A percentile compares a stretch with the other conserved stretches of the same genome.
Evolutionary conservation across 2,329 filamentous ascomycete species (phyloP).

Genomic region (Diaporthe humulicola): DNA sequence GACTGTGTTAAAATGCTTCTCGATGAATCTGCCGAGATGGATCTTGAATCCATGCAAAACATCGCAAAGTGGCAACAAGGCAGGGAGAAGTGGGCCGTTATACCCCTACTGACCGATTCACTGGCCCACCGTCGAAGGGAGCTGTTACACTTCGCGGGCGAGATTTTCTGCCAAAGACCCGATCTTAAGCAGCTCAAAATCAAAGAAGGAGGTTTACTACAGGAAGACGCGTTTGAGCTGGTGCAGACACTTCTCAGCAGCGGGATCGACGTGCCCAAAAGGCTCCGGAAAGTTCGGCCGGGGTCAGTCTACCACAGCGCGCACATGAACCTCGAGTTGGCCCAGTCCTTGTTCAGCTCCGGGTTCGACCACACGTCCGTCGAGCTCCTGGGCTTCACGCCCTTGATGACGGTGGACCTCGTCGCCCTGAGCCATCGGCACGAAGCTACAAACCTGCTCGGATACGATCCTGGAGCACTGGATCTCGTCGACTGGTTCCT

Average conservation of each 20-base stretch:
- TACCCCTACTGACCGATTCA: not conserved
- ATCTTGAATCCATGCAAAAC: not conserved
- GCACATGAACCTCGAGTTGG: not conserved
- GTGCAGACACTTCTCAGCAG: not conserved
- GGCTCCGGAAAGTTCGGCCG: not conserved
- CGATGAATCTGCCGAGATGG: not conserved
- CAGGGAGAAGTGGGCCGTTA: not conserved
- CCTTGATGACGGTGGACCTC: not conserved
- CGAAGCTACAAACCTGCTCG: not conserved
- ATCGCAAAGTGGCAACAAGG: constrained; percentile 1
- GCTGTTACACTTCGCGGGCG: not conserved
- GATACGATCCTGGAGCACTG: not conserved
- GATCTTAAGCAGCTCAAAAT: not conserved
- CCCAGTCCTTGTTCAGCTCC: not conserved
- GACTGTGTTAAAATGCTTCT: not conserved
- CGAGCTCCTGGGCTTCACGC: not conserved
- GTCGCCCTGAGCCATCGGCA: not conserved
- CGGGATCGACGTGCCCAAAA: not conserved
- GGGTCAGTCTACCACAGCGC: constrained; percentile 4
- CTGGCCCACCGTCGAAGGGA: not conserved
- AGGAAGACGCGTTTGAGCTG: constrained; percentile 4
- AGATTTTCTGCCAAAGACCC: not conserved
- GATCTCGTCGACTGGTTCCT: constrained; percentile 4
- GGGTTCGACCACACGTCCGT: not conserved
- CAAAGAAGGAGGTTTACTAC: not conserved